Conservation (phyloP, 306 rosid species). For the Pterocarpus santalinus region DNA sequence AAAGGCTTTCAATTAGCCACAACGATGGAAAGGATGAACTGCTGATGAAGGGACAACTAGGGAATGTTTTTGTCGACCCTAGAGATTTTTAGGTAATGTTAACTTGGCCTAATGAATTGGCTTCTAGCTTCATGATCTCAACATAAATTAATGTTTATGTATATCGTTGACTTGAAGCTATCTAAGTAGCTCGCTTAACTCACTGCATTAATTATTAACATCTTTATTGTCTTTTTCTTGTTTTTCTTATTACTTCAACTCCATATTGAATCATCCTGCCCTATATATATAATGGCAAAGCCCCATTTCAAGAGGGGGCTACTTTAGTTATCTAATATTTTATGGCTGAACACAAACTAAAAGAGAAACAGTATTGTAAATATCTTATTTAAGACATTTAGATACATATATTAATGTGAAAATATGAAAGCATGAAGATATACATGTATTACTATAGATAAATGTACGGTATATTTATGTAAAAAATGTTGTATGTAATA, state of each 20-base stretch:
- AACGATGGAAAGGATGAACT: constrained; percentile 49
- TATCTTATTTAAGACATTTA: too few relatives aligned
- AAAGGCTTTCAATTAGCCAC: constrained; percentile 48
- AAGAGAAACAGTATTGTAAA: too few relatives aligned
- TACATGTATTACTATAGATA: too few relatives aligned
- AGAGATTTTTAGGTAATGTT: constrained; percentile 65
- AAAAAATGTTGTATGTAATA: too few relatives aligned
- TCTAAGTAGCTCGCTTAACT: background rate
- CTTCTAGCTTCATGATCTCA: constrained; percentile 1
- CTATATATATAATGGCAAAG: too few relatives aligned
- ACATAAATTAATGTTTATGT: constrained; percentile 18
- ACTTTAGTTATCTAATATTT: too few relatives aligned
- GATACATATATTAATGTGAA: too few relatives aligned
- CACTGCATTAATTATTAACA: background rate
- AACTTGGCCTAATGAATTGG: constrained; percentile 2
- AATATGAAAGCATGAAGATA: too few relatives aligned
- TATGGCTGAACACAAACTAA: too few relatives aligned
- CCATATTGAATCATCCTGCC: too few relatives aligned
- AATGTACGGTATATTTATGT: too few relatives aligned
- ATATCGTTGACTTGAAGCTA: constrained; percentile 8
- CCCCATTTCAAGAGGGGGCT: too few relatives aligned
- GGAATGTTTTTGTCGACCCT: constrained; percentile 79
- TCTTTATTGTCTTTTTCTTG: background rate
- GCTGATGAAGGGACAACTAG: constrained; percentile 56
- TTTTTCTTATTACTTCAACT: background rate